Evolutionary conservation across 495 filamentous ascomycete genomes (phyloP), one percentile per base, ranked within the genome.

Genomic region (Cercophora samala): DNA sequence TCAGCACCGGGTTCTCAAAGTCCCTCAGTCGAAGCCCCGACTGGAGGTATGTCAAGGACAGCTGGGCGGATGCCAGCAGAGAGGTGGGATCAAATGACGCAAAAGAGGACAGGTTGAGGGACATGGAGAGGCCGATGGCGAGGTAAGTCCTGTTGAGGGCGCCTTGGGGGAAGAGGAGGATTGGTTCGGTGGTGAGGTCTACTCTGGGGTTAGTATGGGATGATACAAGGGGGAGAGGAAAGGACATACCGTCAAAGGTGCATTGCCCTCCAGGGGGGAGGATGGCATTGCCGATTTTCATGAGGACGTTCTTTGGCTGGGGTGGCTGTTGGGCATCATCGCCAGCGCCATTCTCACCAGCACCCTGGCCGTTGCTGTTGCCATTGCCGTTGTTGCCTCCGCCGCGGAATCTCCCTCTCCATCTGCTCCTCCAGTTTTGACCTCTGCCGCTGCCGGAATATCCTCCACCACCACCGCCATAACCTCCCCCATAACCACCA

Each of bases 1-100:
- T 55, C 25, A 73, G 5, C 0, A 69, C 46, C 1, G 66, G 60
- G 53, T 59, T 65, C 9, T 59, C 21, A 4, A 46, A 21, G 0
- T 69, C 55, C 5, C n/a, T 26, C 5, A 56, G 24, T 1, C 60
- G 63, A 9, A 73, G 23, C 6, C 32, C 61, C 0, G 71, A 58
- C 21, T 73, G 71, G 25, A 73, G 32, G 24, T 65, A 70, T 0
- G 71, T 61, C 11, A 73, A 18, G 21, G 66, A 70, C 51, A 65
- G 21, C 3, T 23, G 58, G 19, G 68, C 64, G 2, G 64, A 52
- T 6, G 66, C 8, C 6, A 70, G 4, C 52, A 66, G 25, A 4
- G 53, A 19, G 5, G 64, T 46, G 5, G 68, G 63, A 21, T 67
- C 64, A 26, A 68, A 61, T 0, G 65, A 60, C 13, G 67, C 64